These are phyloP conservation scores for Papilionanthe hybrid DNA, from an alignment of 116 monocot species.

Conservation along the genomic window DNA sequence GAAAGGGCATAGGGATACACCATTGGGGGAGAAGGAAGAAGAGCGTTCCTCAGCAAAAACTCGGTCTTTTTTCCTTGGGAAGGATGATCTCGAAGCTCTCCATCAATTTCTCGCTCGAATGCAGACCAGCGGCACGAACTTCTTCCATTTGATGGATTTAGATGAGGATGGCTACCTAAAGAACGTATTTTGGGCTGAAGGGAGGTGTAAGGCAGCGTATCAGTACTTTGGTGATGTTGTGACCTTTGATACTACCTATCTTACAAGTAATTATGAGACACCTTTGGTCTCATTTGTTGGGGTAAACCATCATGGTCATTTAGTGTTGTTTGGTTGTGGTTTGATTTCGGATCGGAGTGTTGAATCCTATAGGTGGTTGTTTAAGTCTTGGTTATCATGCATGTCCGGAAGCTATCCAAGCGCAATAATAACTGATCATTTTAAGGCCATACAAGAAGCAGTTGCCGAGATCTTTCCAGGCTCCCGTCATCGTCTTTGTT, in stretches of 20 bases:
- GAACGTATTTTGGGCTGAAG: conserved; percentile 36
- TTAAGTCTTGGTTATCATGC: conserved; percentile 34
- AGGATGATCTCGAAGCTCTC: conserved; percentile 24
- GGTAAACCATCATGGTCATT: conserved; percentile 38
- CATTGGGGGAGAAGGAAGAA: conserved; percentile 24
- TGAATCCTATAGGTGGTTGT: conserved; percentile 31
- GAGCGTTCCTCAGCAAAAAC: conserved; percentile 12
- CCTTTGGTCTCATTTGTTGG: conserved; percentile 36
- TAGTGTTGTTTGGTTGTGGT: conserved; percentile 37
- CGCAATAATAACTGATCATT: conserved; percentile 35
- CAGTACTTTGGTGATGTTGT: conserved; percentile 38
- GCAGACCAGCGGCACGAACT: conserved; percentile 21
- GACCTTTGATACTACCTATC: conserved; percentile 28
- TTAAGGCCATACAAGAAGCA: conserved; percentile 31
- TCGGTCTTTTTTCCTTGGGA: conserved; percentile 8
- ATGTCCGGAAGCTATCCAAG: conserved; percentile 32
- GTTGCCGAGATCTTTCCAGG: conserved; percentile 34
- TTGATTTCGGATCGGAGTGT: conserved; percentile 20
- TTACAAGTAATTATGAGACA: conserved; percentile 26
- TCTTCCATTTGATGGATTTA: conserved; percentile 34
- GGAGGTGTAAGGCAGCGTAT: conserved; percentile 32
- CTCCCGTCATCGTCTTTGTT: conserved; percentile 27
- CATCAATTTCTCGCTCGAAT: conserved; percentile 22
- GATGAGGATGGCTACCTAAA: conserved; percentile 20
- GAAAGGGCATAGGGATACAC: conserved; percentile 18